These are phyloP conservation scores for Clonostachys rosea DNA, from an alignment of 2,329 filamentous ascomycete species.

Conservation along the genomic window DNA sequence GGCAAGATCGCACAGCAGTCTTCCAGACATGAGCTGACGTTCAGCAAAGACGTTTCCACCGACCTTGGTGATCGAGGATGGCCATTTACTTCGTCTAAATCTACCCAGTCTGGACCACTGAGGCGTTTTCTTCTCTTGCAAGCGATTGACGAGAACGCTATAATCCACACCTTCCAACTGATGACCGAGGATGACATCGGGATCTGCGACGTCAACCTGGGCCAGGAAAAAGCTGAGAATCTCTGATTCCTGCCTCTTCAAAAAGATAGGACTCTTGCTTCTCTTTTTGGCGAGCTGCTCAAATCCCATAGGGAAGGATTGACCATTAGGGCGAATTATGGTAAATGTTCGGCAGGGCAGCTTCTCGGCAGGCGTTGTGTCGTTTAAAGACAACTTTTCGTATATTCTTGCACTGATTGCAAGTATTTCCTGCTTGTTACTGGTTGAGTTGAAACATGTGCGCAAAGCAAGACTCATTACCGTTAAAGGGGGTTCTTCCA, in stretches of 20 bases:
- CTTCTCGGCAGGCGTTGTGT: slow-evolving; percentile 84
- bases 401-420: slow-evolving; percentile 90
- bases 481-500: slow-evolving; percentile 82
- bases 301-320: slow-evolving; percentile 80
- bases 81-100: slow-evolving; percentile 81
- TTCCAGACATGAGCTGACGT: slow-evolving; percentile 81
- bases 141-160: slow-evolving; percentile 79
- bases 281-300: slow-evolving; percentile 69
- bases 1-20: slow-evolving; percentile 86
- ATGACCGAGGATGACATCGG: slow-evolving; percentile 90
- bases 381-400: slow-evolving; percentile 79
- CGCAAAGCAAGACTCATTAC: slow-evolving; percentile 93
- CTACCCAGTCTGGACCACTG: slow-evolving; percentile 93
- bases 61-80: slow-evolving; percentile 76
- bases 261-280: slow-evolving; percentile 68
- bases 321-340: slow-evolving; percentile 74
- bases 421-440: slow-evolving; percentile 95
- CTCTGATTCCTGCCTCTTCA: slow-evolving; percentile 79
- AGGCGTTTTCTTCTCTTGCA: slow-evolving; percentile 86
- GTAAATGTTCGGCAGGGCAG: slow-evolving; percentile 90
- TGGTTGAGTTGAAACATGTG: slow-evolving; percentile 82
- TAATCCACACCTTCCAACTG: slow-evolving; percentile 97
- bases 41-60: slow-evolving; percentile 92
- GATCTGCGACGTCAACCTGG: slow-evolving; percentile 81
- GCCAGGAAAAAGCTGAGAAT: slow-evolving; percentile 86